These are phyloP conservation scores for Sugiyamaella boreocaroliniensis DNA, from an alignment of 805 yeast species.

Conservation along the genomic window DNA sequence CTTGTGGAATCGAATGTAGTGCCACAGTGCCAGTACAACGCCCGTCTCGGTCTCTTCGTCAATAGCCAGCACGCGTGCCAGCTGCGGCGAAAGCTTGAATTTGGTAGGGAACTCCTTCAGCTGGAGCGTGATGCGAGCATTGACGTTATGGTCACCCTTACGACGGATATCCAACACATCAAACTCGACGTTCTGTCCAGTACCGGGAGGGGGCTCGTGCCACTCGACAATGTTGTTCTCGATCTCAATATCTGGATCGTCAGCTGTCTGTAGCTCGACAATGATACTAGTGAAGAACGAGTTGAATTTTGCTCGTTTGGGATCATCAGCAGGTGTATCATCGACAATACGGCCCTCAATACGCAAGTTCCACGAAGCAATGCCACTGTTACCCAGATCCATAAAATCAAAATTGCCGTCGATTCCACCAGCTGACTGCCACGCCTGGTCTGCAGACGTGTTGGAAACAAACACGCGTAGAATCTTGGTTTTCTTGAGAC, in stretches of 20 bases:
- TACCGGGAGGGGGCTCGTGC: constrained; percentile 58
- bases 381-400: constrained; percentile 22
- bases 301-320: constrained; percentile 57
- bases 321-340: constrained; percentile 44
- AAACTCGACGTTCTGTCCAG: constrained; percentile 44
- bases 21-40: constrained; percentile 72
- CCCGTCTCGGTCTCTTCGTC: constrained; percentile 81
- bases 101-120: constrained; percentile 69
- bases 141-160: constrained; percentile 58
- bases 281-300: constrained; percentile 78
- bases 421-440: constrained; percentile 52
- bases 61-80: constrained; percentile 68
- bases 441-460: constrained; percentile 78
- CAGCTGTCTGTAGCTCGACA: constrained; percentile 52
- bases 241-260: constrained; percentile 23
- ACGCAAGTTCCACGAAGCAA: constrained; percentile 74
- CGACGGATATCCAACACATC: constrained; percentile 89
- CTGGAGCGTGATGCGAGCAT: constrained; percentile 69
- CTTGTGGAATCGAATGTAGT: constrained; percentile 61
- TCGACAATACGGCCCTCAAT: constrained; percentile 77
- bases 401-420: constrained; percentile 27
- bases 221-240: constrained; percentile 65
- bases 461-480: constrained; percentile 79
- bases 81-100: constrained; percentile 54
- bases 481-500: constrained; percentile 45